These are phyloP conservation scores for Lobosporangium transversale DNA, from an alignment of 192 early-diverging fungal species.

Conservation along the genomic window DNA sequence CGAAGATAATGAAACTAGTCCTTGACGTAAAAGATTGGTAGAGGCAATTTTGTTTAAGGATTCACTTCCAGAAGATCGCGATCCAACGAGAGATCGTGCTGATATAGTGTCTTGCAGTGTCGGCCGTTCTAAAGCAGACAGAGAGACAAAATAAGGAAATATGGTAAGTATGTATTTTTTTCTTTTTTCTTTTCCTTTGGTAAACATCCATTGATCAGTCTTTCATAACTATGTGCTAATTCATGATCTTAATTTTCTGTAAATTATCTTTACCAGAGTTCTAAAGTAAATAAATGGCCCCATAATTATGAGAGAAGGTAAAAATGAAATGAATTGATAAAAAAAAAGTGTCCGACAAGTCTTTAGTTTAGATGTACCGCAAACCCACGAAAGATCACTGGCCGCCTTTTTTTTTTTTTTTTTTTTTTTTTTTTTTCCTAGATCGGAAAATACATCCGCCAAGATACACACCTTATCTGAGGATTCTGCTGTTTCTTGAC, in stretches of 20 bases:
- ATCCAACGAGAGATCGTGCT: slow-evolving; percentile 3
- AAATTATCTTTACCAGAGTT: slow-evolving; percentile 11
- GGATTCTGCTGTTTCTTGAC: not conserved
- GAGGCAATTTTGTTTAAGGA: slow-evolving; percentile 29
- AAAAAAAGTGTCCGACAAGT: not conserved
- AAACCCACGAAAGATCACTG: too few relatives aligned
- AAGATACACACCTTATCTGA: slow-evolving; percentile 10
- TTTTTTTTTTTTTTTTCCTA: too few relatives aligned
- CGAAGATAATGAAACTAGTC: slow-evolving; percentile 9
- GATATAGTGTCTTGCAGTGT: slow-evolving; percentile 35
- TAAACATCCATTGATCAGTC: not conserved
- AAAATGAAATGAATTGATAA: not conserved
- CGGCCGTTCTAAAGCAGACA: slow-evolving; percentile 19
- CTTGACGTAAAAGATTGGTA: slow-evolving; percentile 24
- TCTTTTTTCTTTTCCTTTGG: not conserved
- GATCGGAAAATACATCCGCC: not conserved
- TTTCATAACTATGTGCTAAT: not conserved
- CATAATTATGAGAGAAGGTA: too few relatives aligned
- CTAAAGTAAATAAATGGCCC: too few relatives aligned
- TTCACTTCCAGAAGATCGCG: slow-evolving; percentile 7
- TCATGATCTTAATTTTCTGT: not conserved
- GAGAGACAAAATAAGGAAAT: not conserved
- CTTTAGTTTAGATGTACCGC: not conserved
- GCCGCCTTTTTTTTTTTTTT: too few relatives aligned
- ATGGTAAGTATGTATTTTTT: not conserved